A percentile compares a stretch with the other conserved stretches of the same genome.
phyloP scores from a whole-genome alignment of 345 rosid genomes.

The Populus euphratica region DNA sequence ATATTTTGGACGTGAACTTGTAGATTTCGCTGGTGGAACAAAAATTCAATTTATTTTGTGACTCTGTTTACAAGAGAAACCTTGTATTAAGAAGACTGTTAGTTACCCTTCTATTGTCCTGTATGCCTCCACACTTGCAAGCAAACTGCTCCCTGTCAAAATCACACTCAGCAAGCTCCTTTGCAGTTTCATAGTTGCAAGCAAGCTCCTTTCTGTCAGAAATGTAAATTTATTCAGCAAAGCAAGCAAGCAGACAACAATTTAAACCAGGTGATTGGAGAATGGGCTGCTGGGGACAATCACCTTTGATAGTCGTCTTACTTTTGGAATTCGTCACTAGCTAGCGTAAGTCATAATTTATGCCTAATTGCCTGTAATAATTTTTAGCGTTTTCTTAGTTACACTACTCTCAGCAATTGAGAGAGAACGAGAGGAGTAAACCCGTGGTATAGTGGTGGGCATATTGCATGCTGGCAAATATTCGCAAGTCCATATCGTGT shows the following conservation, averaged over 20 bases:
- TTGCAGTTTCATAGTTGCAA: not conserved
- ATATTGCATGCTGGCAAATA: not conserved
- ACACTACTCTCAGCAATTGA: no score
- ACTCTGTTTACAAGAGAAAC: not conserved
- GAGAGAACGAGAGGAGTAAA: not conserved
- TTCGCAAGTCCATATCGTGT: not conserved
- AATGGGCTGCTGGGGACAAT: not conserved
- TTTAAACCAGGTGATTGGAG: not conserved
- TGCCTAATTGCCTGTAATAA: not conserved
- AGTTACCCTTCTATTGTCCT: not conserved
- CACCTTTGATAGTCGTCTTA: not conserved
- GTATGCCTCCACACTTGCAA: not conserved
- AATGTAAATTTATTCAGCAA: not conserved
- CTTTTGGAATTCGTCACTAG: not conserved
- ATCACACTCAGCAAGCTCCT: not conserved
- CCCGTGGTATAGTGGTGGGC: not conserved
- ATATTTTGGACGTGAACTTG: constrained; percentile 13
- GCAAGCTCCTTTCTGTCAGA: not conserved
- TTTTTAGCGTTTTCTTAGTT: not conserved
- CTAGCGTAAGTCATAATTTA: not conserved
- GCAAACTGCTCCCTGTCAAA: not conserved
- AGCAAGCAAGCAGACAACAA: not conserved
- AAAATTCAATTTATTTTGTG: not conserved
- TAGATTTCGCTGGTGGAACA: constrained; percentile 4
- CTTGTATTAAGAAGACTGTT: not conserved